A percentile compares a stretch with the other conserved stretches of the same genome.
These are phyloP conservation scores for Monosporascus ibericus DNA, from an alignment of 2,329 filamentous ascomycete genomes.

Conservation along the genomic window DNA sequence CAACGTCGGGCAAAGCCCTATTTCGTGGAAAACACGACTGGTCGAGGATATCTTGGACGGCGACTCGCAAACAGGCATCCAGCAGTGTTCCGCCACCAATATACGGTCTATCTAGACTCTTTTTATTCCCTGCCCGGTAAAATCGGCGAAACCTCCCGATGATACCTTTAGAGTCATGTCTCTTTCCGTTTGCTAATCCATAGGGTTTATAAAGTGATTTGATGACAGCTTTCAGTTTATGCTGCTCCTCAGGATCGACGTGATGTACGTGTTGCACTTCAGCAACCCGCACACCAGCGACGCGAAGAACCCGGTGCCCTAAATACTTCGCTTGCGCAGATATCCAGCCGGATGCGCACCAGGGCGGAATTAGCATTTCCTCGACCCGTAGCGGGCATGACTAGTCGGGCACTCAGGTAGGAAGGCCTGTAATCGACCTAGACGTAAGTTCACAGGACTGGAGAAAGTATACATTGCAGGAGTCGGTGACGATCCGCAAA, in stretches of 20 bases:
- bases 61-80: neutral
- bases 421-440: neutral
- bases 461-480: neutral
- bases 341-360: neutral
- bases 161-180: too few relatives aligned
- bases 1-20: fast-evolving
- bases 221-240: too few relatives aligned
- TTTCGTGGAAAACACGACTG: neutral
- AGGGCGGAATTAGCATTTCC: fast-evolving
- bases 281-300: neutral
- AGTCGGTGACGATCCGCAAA: neutral
- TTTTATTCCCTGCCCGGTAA: neutral
- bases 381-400: neutral
- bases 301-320: neutral
- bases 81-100: neutral
- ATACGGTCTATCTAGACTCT: neutral
- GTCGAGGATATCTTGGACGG: neutral
- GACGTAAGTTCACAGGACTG: neutral
- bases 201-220: too few relatives aligned
- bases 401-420: neutral
- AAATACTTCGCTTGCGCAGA: neutral
- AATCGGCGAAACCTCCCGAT: neutral
- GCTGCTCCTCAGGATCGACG: neutral
- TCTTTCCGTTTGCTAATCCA: too few relatives aligned
- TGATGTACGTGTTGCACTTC: neutral